phyloP scores from a whole-genome alignment of 2,329 filamentous ascomycete species.

The Verticillium dahliae region DNA sequence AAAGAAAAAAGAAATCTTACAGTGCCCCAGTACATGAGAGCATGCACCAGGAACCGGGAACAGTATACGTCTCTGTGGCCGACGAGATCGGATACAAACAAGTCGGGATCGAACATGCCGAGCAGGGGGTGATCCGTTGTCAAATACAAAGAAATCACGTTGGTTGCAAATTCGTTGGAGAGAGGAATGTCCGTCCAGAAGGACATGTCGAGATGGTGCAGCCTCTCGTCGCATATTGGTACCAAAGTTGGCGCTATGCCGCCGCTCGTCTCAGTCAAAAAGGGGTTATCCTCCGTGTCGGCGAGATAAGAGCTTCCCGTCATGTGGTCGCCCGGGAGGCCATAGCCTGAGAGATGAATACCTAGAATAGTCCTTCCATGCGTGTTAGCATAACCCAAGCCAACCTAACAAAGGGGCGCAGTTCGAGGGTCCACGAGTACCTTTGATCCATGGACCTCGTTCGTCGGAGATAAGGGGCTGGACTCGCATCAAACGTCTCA shows the following conservation, averaged over 20 bases:
- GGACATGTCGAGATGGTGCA: constrained; percentile 19
- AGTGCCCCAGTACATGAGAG: constrained; percentile 25
- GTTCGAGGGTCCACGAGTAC: not conserved
- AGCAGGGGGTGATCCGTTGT: constrained; percentile 30
- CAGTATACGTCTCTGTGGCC: constrained; percentile 17
- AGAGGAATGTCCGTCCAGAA: constrained; percentile 27
- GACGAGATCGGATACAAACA: constrained; percentile 26
- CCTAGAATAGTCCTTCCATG: not conserved
- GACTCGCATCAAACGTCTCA: not conserved
- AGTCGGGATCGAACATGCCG: constrained; percentile 23
- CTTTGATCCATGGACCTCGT: not conserved
- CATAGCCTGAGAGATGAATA: not conserved
- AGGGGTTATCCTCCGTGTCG: not conserved
- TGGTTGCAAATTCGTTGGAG: constrained; percentile 20
- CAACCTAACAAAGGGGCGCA: not conserved
- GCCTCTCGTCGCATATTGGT: constrained; percentile 18
- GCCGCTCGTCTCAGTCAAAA: not conserved
- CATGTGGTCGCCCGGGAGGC: not conserved
- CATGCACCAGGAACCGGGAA: constrained; percentile 25
- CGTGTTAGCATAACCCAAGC: not conserved
- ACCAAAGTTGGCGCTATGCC: not conserved
- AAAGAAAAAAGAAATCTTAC: constrained; percentile 15
- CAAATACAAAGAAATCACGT: constrained; percentile 26
- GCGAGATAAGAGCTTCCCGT: not conserved
- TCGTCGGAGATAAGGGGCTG: not conserved